These are phyloP conservation scores for Falciphora oryzae DNA, from an alignment of 2,329 filamentous ascomycete genomes.

Conservation along the genomic window DNA sequence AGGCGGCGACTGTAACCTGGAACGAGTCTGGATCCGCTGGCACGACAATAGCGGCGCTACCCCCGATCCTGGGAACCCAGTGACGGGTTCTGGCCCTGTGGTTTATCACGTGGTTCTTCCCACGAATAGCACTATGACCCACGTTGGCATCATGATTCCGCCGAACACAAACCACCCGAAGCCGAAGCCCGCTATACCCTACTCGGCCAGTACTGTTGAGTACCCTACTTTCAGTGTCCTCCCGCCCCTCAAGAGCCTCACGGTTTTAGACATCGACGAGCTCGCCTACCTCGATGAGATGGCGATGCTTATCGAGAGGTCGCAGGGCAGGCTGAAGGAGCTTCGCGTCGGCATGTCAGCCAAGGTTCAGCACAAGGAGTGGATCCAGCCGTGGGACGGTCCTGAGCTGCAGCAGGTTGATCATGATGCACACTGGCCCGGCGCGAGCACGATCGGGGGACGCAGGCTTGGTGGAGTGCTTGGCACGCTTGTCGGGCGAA, in stretches of 20 bases:
- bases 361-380: constrained; percentile 40
- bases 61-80: background rate
- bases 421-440: constrained; percentile 50
- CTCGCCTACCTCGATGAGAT: constrained; percentile 79
- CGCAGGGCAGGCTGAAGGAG: constrained; percentile 59
- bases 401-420: constrained; percentile 58
- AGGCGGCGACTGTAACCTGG: constrained; percentile 58
- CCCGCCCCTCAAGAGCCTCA: constrained; percentile 67
- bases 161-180: constrained; percentile 23
- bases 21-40: constrained; percentile 75
- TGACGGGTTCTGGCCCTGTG: background rate
- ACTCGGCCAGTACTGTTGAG: constrained; percentile 58
- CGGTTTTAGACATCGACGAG: constrained; percentile 76
- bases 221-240: constrained; percentile 76
- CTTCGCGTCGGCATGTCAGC: constrained; percentile 66
- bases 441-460: constrained; percentile 52
- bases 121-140: constrained; percentile 32
- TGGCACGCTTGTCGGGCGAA: constrained; percentile 60
- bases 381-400: constrained; percentile 59
- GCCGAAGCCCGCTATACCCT: constrained; percentile 35
- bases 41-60: constrained; percentile 60
- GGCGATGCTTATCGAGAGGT: constrained; percentile 68
- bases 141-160: constrained; percentile 34
- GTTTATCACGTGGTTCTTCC: constrained; percentile 20
- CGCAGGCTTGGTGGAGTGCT: constrained; percentile 62